Evolutionary conservation across 306 rosid genomes (phyloP).

Genomic region (Macrotyloma uniflorum): DNA sequence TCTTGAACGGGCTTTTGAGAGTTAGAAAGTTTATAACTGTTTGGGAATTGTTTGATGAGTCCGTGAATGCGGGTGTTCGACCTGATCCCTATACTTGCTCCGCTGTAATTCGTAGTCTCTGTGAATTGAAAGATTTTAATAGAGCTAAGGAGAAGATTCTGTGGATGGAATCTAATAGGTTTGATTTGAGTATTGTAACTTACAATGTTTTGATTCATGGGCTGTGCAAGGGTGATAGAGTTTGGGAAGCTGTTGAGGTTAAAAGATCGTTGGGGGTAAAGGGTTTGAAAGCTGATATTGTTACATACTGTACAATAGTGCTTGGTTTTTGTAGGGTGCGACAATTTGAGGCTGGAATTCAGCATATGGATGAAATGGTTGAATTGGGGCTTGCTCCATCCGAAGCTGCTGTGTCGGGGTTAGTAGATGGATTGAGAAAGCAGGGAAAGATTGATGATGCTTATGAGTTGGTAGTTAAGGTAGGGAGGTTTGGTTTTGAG

Average conservation of each 20-base stretch:
- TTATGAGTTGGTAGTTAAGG: constrained; percentile 62
- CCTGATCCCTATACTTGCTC: constrained; percentile 76
- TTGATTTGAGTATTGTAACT: constrained; percentile 57
- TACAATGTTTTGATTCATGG: constrained; percentile 84
- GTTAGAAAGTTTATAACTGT: constrained; percentile 63
- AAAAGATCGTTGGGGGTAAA: constrained; percentile 58
- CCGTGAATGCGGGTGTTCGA: constrained; percentile 60
- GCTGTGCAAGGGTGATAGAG: constrained; percentile 66
- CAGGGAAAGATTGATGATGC: constrained; percentile 61
- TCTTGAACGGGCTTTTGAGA: constrained; percentile 72
- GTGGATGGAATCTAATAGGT: constrained; percentile 60
- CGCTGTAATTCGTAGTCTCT: constrained; percentile 60
- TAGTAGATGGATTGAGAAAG: constrained; percentile 78
- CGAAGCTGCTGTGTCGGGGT: constrained; percentile 72
- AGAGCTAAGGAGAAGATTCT: constrained; percentile 68
- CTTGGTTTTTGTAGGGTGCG: constrained; percentile 77
- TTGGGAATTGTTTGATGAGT: constrained; percentile 66
- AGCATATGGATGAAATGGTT: constrained; percentile 75
- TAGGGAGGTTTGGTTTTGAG: constrained; percentile 57
- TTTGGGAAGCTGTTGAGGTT: constrained; percentile 70
- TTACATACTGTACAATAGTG: constrained; percentile 73
- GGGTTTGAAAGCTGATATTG: constrained; percentile 74
- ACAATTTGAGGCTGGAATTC: constrained; percentile 57
- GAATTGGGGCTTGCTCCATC: constrained; percentile 62
- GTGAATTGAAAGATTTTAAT: constrained; percentile 71